Conservation (phyloP, 164 flowering plant genomes). For the Annona cherimola region DNA sequence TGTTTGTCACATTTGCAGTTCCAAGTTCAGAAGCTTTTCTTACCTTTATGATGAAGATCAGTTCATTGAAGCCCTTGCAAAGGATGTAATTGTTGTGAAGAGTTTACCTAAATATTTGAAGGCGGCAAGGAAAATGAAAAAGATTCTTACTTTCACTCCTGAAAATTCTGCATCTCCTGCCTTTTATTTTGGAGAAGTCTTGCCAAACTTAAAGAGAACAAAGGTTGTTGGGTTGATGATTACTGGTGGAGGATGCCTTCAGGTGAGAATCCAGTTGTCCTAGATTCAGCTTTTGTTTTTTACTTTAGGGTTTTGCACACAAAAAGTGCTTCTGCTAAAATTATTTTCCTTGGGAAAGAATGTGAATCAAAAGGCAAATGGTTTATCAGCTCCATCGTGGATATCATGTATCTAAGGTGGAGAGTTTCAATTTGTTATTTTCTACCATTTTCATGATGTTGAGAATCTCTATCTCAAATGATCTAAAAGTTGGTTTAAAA, state of each 20-base stretch:
- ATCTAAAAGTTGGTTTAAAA: too few species aligned
- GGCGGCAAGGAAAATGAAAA: conserved; percentile 57
- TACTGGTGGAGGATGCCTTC: conserved; percentile 76
- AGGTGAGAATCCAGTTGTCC: conserved; percentile 39
- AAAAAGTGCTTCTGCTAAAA: background rate
- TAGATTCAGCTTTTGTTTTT: background rate
- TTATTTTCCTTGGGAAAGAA: background rate
- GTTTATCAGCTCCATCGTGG: background rate
- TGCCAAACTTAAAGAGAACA: conserved; percentile 56
- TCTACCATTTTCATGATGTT: background rate
- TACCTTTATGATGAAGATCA: conserved; percentile 89
- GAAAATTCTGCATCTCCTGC: conserved; percentile 55
- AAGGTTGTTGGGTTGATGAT: conserved; percentile 72
- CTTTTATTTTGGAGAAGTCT: conserved; percentile 52
- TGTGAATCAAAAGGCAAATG: background rate
- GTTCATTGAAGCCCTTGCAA: conserved; percentile 67
- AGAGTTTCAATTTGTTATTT: too few species aligned
- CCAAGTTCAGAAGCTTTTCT: conserved; percentile 82
- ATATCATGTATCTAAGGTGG: background rate
- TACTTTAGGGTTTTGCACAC: background rate
- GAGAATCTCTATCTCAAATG: background rate
- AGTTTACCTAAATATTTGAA: conserved; percentile 64
- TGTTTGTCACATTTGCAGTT: conserved; percentile 39
- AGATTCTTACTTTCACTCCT: conserved; percentile 63
- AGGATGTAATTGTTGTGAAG: conserved; percentile 66